phyloP scores from a whole-genome alignment of 805 yeast species.

The Naumovozyma baii region DNA sequence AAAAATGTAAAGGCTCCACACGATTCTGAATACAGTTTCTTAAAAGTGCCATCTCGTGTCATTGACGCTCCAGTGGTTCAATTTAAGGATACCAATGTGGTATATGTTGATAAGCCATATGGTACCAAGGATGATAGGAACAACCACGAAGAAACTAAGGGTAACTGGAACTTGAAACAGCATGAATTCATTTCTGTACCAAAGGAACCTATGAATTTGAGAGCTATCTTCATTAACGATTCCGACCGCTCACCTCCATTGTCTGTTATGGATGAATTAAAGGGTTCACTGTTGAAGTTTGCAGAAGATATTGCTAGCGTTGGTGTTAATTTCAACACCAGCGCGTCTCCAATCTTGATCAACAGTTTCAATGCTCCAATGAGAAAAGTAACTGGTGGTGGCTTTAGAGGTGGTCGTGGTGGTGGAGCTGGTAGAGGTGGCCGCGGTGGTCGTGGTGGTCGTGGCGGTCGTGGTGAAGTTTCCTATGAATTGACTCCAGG shows the following conservation, averaged over 20 bases:
- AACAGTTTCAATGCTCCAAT: slow-evolving; percentile 12
- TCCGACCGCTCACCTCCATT: slow-evolving; percentile 8
- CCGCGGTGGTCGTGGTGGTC: slow-evolving; percentile 12
- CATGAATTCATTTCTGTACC: slow-evolving; percentile 10
- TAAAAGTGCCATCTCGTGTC: slow-evolving; percentile 18
- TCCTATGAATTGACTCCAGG: slow-evolving; percentile 10
- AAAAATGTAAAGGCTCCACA: slow-evolving; percentile 5
- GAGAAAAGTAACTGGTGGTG: slow-evolving; percentile 5
- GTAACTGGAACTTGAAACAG: slow-evolving; percentile 14
- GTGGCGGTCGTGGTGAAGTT: slow-evolving; percentile 10
- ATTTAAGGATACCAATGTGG: slow-evolving; percentile 6
- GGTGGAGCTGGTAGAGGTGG: slow-evolving; percentile 7
- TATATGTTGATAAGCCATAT: slow-evolving; percentile 11
- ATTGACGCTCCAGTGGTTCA: slow-evolving; percentile 19
- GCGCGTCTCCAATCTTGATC: slow-evolving; percentile 11
- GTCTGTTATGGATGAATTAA: slow-evolving; percentile 7
- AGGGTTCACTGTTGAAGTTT: slow-evolving; percentile 6
- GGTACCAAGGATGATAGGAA: slow-evolving; percentile 7
- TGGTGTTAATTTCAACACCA: slow-evolving; percentile 12
- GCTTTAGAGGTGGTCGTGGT: slow-evolving; percentile 7
- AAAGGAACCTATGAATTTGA: slow-evolving; percentile 7
- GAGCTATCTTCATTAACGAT: slow-evolving; percentile 13
- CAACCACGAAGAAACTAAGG: slow-evolving; percentile 12
- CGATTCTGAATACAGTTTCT: slow-evolving; percentile 7
- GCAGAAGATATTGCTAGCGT: slow-evolving; percentile 10